phyloP scores from a whole-genome alignment of 2,329 filamentous ascomycete species.

The Calonectria hongkongensis region DNA sequence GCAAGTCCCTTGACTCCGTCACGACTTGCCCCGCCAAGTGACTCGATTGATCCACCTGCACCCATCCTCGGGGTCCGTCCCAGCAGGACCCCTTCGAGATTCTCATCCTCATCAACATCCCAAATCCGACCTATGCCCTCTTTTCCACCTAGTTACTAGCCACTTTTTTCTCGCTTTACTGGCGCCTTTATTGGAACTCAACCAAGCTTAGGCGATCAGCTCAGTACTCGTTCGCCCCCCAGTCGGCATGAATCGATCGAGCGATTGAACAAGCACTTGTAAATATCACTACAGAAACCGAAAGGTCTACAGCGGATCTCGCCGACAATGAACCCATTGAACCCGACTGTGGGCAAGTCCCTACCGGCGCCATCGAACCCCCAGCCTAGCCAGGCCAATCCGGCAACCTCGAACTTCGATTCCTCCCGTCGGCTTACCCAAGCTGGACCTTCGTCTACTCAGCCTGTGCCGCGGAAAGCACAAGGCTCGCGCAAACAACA shows the following conservation, averaged over 20 bases:
- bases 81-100: slow-evolving; percentile 58
- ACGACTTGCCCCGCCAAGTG: slow-evolving; percentile 62
- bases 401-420: slow-evolving; percentile 69
- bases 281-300: slow-evolving; percentile 29
- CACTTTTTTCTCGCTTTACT: slow-evolving; percentile 5
- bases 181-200: background rate
- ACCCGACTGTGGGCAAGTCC: slow-evolving; percentile 69
- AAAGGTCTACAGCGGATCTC: background rate
- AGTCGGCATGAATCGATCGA: slow-evolving; percentile 27
- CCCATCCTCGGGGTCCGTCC: slow-evolving; percentile 60
- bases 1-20: slow-evolving; percentile 52
- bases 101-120: slow-evolving; percentile 40
- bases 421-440: slow-evolving; percentile 68
- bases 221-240: slow-evolving; percentile 7
- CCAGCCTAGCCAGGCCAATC: slow-evolving; percentile 63
- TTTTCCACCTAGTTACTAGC: background rate
- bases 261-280: slow-evolving; percentile 37
- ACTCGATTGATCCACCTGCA: slow-evolving; percentile 58
- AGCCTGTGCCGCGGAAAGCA: slow-evolving; percentile 79
- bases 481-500: slow-evolving; percentile 89
- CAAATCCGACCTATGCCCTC: slow-evolving; percentile 40
- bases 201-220: background rate
- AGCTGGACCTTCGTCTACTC: slow-evolving; percentile 57
- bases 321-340: slow-evolving; percentile 60
- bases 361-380: slow-evolving; percentile 66